Evolutionary conservation across 306 rosid species (phyloP).

Genomic region (Luffa acutangula): DNA sequence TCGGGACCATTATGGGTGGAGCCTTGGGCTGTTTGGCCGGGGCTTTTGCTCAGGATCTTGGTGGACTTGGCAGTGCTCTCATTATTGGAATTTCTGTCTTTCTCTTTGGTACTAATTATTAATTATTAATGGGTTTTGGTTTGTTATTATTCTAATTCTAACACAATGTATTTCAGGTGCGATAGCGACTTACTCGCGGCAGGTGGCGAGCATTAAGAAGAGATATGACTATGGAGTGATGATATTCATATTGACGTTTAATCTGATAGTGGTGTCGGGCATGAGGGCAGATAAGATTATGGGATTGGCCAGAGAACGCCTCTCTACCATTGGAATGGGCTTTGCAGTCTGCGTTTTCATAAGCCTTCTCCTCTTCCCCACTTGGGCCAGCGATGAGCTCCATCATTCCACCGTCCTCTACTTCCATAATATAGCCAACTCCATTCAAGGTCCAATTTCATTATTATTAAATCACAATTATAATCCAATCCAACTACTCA

Average conservation of each 20-base stretch:
- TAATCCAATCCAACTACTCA: no score
- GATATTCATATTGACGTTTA: constrained; percentile 72
- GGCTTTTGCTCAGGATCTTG: constrained; percentile 40
- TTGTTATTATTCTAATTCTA: no score
- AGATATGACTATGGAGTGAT: constrained; percentile 70
- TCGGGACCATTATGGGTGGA: constrained; percentile 76
- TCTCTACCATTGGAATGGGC: constrained; percentile 55
- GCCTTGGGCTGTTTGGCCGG: constrained; percentile 63
- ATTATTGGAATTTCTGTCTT: constrained; percentile 39
- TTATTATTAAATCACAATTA: no score
- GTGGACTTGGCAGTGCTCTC: constrained; percentile 44
- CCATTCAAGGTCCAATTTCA: constrained; percentile 36
- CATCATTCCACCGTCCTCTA: constrained; percentile 45
- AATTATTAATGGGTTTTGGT: no score
- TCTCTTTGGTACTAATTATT: constrained; percentile 28
- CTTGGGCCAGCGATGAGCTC: constrained; percentile 87
- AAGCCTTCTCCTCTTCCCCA: constrained; percentile 52
- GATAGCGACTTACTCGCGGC: constrained; percentile 38
- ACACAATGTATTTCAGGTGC: constrained; percentile 30
- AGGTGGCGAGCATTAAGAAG: constrained; percentile 51
- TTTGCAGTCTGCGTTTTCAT: constrained; percentile 47
- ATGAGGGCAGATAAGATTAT: constrained; percentile 35
- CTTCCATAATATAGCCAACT: constrained; percentile 41
- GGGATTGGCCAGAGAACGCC: constrained; percentile 53
- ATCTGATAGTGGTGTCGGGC: constrained; percentile 69